Percentiles rank a stretch among this genome's conserved stretches.
Evolutionary conservation across 768 basidiomycete species (phyloP).

Genomic region (Phylloporus rhodoxanthus): DNA sequence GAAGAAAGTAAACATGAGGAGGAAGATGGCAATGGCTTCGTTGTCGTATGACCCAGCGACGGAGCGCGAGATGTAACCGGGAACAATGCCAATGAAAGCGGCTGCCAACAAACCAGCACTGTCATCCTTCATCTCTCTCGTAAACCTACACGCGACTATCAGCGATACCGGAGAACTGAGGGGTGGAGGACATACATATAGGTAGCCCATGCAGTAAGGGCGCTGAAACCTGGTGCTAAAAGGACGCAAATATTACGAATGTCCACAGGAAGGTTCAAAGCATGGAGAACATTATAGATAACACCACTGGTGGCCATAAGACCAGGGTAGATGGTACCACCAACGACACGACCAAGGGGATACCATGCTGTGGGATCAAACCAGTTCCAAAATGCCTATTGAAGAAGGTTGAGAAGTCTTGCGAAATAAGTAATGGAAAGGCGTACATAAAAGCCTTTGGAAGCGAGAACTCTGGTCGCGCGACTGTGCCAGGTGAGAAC

Average conservation of each 20-base stretch:
- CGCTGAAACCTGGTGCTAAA: constrained; percentile 94
- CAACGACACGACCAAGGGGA: constrained; percentile 95
- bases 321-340: constrained; percentile 97
- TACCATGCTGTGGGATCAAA: constrained; percentile 99
- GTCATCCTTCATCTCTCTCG: constrained; percentile 92
- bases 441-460: constrained; percentile 92
- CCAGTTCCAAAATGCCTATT: constrained; percentile 99
- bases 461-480: constrained; percentile 84
- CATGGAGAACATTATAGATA: constrained; percentile 88
- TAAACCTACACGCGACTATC: constrained; percentile 58
- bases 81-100: constrained; percentile 95
- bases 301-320: constrained; percentile 97
- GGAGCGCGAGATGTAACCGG: constrained; percentile 97
- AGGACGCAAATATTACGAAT: constrained; percentile 96
- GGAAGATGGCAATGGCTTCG: constrained; percentile 98
- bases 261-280: constrained; percentile 90
- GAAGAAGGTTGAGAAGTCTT: constrained; percentile 4
- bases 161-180: not conserved
- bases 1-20: constrained; percentile 99
- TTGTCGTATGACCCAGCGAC: constrained; percentile 99
- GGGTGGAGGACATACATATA: constrained; percentile 62
- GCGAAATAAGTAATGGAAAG: not conserved
- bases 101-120: constrained; percentile 96
- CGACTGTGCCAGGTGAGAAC: constrained; percentile 48
- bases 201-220: constrained; percentile 93